Evolutionary conservation across 345 rosid genomes (phyloP).

Genomic region (Pistacia atlantica): DNA sequence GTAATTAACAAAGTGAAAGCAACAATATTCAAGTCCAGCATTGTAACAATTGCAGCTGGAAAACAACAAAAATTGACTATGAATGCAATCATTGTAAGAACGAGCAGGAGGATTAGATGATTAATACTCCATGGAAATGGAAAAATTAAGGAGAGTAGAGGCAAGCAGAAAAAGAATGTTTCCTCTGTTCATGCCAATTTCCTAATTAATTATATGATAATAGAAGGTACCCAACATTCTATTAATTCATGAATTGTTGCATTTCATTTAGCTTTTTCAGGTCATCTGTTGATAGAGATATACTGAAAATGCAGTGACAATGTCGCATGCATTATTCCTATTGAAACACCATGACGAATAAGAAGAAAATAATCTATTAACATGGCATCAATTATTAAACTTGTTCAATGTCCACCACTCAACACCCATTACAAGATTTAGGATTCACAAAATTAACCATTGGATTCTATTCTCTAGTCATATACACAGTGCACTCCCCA

Average conservation of each 20-base stretch:
- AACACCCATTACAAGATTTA: neutral
- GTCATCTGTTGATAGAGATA: neutral
- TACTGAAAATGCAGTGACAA: neutral
- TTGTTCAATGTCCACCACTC: neutral
- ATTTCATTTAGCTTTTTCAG: neutral
- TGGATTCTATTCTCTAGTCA: too few relatives aligned
- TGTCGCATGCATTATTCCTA: neutral
- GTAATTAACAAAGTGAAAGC: slow-evolving; percentile 2
- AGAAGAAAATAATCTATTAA: neutral
- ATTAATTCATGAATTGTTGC: neutral
- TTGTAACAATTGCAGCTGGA: neutral
- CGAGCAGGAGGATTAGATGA: neutral
- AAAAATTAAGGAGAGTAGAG: neutral
- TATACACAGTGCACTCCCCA: neutral
- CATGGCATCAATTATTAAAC: neutral
- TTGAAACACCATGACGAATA: neutral
- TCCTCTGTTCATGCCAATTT: neutral
- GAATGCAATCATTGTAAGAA: neutral
- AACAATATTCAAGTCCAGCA: neutral
- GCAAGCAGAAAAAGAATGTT: neutral
- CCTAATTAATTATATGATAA: neutral
- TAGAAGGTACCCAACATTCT: neutral
- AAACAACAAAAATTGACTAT: neutral
- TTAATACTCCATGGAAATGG: neutral
- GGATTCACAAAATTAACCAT: neutral